Evolutionary conservation across 208 protist species (phyloP).

Genomic region (Porcisia hertigi): DNA sequence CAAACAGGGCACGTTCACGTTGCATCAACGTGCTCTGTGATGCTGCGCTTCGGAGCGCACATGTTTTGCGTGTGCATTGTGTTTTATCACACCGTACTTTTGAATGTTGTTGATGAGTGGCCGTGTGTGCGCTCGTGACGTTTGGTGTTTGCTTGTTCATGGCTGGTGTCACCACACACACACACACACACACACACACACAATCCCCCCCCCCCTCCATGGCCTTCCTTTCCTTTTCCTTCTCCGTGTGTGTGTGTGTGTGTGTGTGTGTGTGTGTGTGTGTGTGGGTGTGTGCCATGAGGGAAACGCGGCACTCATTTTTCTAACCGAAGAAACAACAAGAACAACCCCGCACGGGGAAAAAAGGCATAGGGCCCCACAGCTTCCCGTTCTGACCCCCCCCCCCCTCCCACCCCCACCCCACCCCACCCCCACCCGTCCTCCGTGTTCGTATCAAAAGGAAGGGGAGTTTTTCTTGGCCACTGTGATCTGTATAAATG

Average conservation of each 20-base stretch:
- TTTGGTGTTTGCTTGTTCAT: not conserved
- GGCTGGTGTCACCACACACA: not conserved
- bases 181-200: not conserved
- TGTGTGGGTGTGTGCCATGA: too few species aligned
- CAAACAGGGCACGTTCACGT: not conserved
- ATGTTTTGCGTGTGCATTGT: not conserved
- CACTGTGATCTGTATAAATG: too few species aligned
- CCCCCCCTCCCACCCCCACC: too few species aligned
- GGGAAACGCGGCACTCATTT: too few species aligned
- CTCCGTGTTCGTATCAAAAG: too few species aligned
- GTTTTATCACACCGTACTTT: not conserved
- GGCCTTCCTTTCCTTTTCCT: too few species aligned
- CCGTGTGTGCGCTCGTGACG: not conserved
- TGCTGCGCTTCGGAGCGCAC: not conserved
- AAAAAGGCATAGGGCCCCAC: too few species aligned
- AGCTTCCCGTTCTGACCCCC: not conserved
- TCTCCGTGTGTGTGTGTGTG: not conserved
- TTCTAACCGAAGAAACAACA: too few species aligned
- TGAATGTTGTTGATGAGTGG: not conserved
- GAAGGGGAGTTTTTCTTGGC: too few species aligned
- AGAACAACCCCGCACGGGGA: too few species aligned
- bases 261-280: slow-evolving; percentile 2
- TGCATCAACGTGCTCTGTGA: not conserved
- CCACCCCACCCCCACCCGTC: too few species aligned
- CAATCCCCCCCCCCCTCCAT: too few species aligned